A percentile compares a stretch with the other conserved stretches of the same genome.
Conservation (phyloP, 2,329 filamentous ascomycete genomes). For the Neodidymelliopsis sp. region DNA sequence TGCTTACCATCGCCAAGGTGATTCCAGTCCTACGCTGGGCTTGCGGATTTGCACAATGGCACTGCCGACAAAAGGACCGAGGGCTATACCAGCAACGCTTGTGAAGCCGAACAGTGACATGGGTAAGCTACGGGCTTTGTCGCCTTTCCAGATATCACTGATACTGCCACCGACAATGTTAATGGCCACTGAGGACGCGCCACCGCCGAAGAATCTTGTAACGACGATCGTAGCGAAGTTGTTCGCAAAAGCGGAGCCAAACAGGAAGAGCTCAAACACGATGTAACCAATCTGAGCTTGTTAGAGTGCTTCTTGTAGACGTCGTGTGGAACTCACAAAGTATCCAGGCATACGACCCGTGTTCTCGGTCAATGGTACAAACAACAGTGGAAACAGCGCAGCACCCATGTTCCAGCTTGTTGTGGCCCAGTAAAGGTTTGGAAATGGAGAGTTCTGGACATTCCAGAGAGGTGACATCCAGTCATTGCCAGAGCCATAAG, state of each 20-base stretch:
- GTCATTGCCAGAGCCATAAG: constrained; percentile 48
- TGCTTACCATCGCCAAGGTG: constrained; percentile 50
- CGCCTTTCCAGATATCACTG: constrained; percentile 47
- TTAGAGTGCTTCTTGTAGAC: neutral
- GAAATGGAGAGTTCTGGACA: constrained; percentile 48
- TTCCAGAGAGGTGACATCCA: constrained; percentile 48
- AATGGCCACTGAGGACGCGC: constrained; percentile 53
- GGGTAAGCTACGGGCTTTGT: constrained; percentile 52
- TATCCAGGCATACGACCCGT: constrained; percentile 56
- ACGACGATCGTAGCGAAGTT: constrained; percentile 55
- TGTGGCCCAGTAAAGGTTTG: constrained; percentile 49
- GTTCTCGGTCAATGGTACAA: constrained; percentile 53
- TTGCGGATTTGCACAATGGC: constrained; percentile 50
- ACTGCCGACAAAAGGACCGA: constrained; percentile 54
- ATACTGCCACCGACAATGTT: constrained; percentile 47
- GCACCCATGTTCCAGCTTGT: constrained; percentile 53
- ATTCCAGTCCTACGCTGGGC: constrained; percentile 25
- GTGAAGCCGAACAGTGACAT: constrained; percentile 57
- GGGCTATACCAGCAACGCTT: constrained; percentile 53
- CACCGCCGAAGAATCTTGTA: constrained; percentile 55
- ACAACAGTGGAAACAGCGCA: constrained; percentile 50
- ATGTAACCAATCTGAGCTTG: constrained; percentile 44
- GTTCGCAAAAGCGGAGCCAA: constrained; percentile 53
- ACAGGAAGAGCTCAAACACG: constrained; percentile 52
- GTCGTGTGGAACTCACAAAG: constrained; percentile 34